Percentiles rank a stretch among this genome's conserved stretches.
These are phyloP conservation scores for Clonostachys byssicola DNA, from an alignment of 2,329 filamentous ascomycete species.

Conservation along the genomic window DNA sequence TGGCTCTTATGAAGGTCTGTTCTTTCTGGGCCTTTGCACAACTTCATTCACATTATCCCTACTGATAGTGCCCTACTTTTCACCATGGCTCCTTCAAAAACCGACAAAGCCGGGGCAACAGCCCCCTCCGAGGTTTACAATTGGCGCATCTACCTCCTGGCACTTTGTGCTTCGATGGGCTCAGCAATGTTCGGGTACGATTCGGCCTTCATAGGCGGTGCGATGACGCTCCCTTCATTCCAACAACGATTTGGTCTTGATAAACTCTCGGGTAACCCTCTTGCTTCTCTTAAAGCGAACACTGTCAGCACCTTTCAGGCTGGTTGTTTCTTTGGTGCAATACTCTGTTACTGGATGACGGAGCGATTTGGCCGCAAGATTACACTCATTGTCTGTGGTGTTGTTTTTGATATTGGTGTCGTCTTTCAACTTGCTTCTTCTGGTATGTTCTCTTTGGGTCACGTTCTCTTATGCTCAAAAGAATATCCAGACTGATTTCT, in stretches of 20 bases:
- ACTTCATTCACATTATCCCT: too few relatives aligned
- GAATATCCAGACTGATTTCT: too few relatives aligned
- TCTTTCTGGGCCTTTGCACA: too few relatives aligned
- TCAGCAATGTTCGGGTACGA: constrained; percentile 59
- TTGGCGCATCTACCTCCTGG: constrained; percentile 53
- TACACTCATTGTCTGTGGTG: too few relatives aligned
- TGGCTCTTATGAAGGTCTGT: too few relatives aligned
- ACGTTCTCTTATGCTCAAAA: not conserved
- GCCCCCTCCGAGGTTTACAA: constrained; percentile 51
- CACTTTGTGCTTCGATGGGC: constrained; percentile 49
- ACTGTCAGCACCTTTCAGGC: constrained; percentile 81
- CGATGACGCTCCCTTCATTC: constrained; percentile 11
- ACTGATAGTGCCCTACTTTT: too few relatives aligned
- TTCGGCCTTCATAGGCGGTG: constrained; percentile 30
- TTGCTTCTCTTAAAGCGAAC: constrained; percentile 64
- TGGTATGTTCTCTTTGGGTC: not conserved
- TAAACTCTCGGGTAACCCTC: constrained; percentile 35
- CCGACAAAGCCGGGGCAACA: constrained; percentile 53
- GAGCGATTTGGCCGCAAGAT: too few relatives aligned
- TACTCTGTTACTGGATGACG: too few relatives aligned
- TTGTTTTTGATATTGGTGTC: too few relatives aligned
- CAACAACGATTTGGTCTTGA: constrained; percentile 62
- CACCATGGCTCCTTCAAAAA: constrained; percentile 41
- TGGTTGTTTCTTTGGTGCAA: constrained; percentile 79
- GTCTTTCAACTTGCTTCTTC: not conserved